These are phyloP conservation scores for Cytospora mali DNA, from an alignment of 2,329 filamentous ascomycete genomes.

Conservation along the genomic window DNA sequence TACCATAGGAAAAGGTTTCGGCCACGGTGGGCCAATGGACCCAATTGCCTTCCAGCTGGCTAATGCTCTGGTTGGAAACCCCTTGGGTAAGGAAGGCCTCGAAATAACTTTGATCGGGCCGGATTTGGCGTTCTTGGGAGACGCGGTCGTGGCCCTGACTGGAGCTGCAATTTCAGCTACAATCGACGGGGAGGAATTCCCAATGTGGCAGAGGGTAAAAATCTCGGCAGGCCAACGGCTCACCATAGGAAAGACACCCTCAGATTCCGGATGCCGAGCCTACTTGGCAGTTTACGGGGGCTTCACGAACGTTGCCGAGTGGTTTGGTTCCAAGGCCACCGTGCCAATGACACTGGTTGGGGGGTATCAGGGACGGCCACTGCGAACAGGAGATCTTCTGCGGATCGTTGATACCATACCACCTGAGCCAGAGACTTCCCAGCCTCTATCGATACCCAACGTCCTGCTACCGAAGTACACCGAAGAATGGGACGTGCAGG, in stretches of 20 bases:
- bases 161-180: conserved; percentile 56
- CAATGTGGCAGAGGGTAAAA: conserved; percentile 56
- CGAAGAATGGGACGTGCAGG: conserved; percentile 53
- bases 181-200: conserved; percentile 50
- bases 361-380: conserved; percentile 58
- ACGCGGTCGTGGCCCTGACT: conserved; percentile 58
- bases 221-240: conserved; percentile 52
- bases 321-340: conserved; percentile 60
- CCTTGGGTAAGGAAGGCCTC: conserved; percentile 52
- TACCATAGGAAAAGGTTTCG: conserved; percentile 59
- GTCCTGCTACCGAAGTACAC: conserved; percentile 51
- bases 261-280: conserved; percentile 52
- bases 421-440: conserved; percentile 36
- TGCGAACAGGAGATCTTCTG: conserved; percentile 57
- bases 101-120: conserved; percentile 65
- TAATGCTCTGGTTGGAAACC: conserved; percentile 62
- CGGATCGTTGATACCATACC: conserved; percentile 40
- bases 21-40: conserved; percentile 64
- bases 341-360: conserved; percentile 57
- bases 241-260: conserved; percentile 56
- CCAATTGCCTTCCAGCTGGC: conserved; percentile 58
- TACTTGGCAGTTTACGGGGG: conserved; percentile 57
- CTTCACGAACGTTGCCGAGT: conserved; percentile 49
- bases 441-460: conserved; percentile 43
- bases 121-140: conserved; percentile 56